These are phyloP conservation scores for Polytrichum commune DNA, from an alignment of 225 moss, liverwort and hornwort genomes.

Conservation along the genomic window DNA sequence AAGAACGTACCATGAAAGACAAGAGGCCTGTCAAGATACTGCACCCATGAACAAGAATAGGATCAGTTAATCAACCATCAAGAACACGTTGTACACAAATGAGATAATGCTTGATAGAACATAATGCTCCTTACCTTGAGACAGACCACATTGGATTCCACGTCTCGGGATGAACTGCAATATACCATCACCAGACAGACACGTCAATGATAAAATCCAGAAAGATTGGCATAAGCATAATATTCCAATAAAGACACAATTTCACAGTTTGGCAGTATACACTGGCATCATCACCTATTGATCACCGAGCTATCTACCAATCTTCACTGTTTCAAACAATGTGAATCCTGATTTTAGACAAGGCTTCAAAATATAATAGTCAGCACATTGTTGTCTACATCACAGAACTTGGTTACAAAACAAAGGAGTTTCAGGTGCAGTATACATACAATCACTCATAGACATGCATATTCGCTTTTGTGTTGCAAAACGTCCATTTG, in stretches of 20 bases:
- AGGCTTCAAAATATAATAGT: too few relatives aligned
- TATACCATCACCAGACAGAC: conserved; percentile 5
- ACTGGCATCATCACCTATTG: too few relatives aligned
- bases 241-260: too few relatives aligned
- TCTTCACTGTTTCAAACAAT: too few relatives aligned
- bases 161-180: conserved; percentile 98
- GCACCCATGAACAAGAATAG: conserved; percentile 27
- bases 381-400: too few relatives aligned
- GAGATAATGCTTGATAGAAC: not conserved
- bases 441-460: conserved; percentile 94
- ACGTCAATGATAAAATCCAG: not conserved
- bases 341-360: too few relatives aligned
- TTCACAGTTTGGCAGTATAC: too few relatives aligned
- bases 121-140: conserved; percentile 58
- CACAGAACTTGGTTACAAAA: too few relatives aligned
- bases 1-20: conserved; percentile 85
- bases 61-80: not conserved
- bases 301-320: too few relatives aligned
- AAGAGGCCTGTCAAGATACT: conserved; percentile 96
- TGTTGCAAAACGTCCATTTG: conserved; percentile 97
- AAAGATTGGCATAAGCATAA: too few relatives aligned
- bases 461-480: conserved; percentile 99
- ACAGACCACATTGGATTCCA: conserved; percentile 99
- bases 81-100: too few relatives aligned
- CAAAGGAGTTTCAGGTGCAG: not conserved